Base-by-base conservation (phyloP, 352 stramenopile species). In the Elongisporangium undulatum region DNA sequence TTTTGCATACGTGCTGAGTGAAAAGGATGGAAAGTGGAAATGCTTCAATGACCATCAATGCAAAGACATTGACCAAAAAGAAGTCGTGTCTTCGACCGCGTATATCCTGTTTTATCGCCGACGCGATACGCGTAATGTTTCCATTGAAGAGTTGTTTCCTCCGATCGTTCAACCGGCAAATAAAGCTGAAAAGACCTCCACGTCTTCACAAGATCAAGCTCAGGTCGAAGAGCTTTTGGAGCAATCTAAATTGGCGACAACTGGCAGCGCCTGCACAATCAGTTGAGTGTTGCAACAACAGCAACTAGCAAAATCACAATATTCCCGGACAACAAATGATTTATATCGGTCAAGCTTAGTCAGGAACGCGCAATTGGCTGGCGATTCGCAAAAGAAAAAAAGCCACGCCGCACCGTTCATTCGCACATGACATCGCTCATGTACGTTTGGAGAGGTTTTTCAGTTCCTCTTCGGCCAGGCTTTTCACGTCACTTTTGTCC, bases 31-130 rank as follows among this genome's bases (percentile, higher is more conserved):
- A 23, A 98, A 98, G 67, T 99, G 97, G 97, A 97, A 98, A 62
- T 95, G 97, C 68, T 99, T 99, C 70, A 99, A 99, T 63, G 97
- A 99, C 75, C 92, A 87, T 62, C 82, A 87, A 64, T 97, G 77
- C 72, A 92, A 89, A 61, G 81, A 94, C 23, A 91, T 97, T 34
- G 84, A 94, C 60, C 82, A 88, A 9, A 82, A 89, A 17, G 85
- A 97, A 59, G 87, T 96, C 12, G 77, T 96, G 5, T 92, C 75
- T 9, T 84, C 85, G 3, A 92, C 86, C 3, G 91, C 91, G 29
- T 97, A 97, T 52, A 92, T 97, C 48, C 68, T 97, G 39, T 97
- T 97, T 66, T 97, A 97, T 71, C 77, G 72, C 9, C 77, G 87
- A 48, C 79, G 85, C 8, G 86, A 96, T 50, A 88, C 75, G 26